Evolutionary conservation across 2,329 filamentous ascomycete genomes (phyloP), one percentile per base, ranked within the genome.

Genomic region (Penicillium sp.): DNA sequence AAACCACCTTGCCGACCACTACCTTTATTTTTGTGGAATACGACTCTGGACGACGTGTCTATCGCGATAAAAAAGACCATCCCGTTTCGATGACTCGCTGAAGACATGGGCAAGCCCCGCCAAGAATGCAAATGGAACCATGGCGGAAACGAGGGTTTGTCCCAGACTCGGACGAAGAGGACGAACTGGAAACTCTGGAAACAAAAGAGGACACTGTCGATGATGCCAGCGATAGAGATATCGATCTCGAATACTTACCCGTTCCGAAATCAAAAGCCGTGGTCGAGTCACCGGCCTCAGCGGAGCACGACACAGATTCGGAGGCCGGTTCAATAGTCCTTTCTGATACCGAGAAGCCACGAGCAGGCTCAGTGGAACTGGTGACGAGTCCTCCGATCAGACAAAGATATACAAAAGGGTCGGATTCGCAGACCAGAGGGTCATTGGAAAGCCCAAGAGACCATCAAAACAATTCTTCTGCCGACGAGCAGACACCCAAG

Each of bases 61-160:
- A 55, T 45, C 50, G 27, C 37, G 48, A 39, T n/a, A 45, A 43
- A 13, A 2, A 19, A 21, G 14, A 24, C 9, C 10, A 24, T 14
- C n/a, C 31, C 47, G 55, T 51, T 58, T 65, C 50, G 33, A 73
- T 72, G 70, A 61, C 52, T 47, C 49, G 46, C 46, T 73, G 70
- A 60, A 69, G 72, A 69, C 60, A 75, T 75, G 74, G 72, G 69
- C 63, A 56, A 69, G 65, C 60, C 61, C 61, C 67, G 62, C 65
- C 68, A 57, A 67, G 62, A 57, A 65, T 63, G 67, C 70, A 70
- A 75, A 77, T 77, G 74, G 75, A 77, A 74, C 71, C 72, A 74
- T 82, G 80, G 80, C 76, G 76, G 68, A 73, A 77, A 68, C 75
- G 76, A 71, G 79, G 80, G 52, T 82, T 76, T 74, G 80, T 82